A percentile compares a stretch with the other conserved stretches of the same genome.
Evolutionary conservation across 768 basidiomycete species (phyloP).

Genomic region (Agaricus bisporus): DNA sequence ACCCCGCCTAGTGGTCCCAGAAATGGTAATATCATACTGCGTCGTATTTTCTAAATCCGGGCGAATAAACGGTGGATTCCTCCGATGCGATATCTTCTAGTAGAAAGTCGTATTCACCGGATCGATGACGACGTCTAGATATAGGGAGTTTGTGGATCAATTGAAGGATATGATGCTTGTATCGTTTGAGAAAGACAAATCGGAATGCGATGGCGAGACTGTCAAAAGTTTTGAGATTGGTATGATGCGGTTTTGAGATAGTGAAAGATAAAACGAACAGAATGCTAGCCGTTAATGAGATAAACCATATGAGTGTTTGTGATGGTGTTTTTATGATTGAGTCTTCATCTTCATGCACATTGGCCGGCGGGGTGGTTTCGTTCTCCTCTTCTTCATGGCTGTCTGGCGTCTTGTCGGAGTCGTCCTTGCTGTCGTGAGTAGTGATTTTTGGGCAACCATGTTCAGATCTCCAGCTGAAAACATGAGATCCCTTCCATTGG

Average conservation of each 20-base stretch:
- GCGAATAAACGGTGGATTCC: neutral
- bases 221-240: neutral
- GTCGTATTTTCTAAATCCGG: neutral
- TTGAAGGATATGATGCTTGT: neutral
- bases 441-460: slow-evolving; percentile 18
- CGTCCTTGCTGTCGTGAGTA: neutral
- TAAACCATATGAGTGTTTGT: neutral
- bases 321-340: neutral
- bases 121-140: neutral
- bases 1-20: no score
- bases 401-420: neutral
- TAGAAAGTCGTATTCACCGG: neutral
- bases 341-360: neutral
- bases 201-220: neutral
- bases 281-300: neutral
- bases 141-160: neutral
- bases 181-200: neutral
- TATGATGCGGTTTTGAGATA: neutral
- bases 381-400: neutral
- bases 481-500: slow-evolving; percentile 21
- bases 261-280: neutral
- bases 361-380: neutral
- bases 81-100: neutral
- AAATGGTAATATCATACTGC: neutral
- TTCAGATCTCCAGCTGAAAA: slow-evolving; percentile 20